phyloP scores from a whole-genome alignment of 768 basidiomycete genomes.

The Termitomyces sp. region DNA sequence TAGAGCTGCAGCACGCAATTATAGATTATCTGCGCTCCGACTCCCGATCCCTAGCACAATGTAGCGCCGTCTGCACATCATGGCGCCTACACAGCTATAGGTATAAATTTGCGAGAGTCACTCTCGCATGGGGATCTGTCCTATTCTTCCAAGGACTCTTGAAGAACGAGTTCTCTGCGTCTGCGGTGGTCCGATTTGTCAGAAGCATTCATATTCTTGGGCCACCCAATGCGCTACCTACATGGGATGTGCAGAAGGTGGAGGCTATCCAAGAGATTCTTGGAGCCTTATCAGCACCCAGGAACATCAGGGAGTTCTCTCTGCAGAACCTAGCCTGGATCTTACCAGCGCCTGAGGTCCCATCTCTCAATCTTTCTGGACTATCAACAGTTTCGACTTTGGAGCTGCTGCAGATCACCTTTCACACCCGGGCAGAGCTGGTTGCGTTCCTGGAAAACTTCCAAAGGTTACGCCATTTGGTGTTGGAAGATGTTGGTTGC shows the following conservation, averaged over 20 bases:
- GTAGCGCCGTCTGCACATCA: constrained; percentile 17
- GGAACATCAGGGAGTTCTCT: neutral
- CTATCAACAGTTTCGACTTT: neutral
- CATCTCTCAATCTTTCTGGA: neutral
- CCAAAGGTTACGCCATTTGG: constrained; percentile 6
- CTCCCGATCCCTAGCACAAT: constrained; percentile 7
- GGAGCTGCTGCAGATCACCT: constrained; percentile 4
- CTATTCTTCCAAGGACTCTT: constrained; percentile 13
- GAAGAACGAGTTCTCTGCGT: constrained; percentile 14
- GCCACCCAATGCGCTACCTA: neutral
- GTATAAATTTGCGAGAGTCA: constrained; percentile 16
- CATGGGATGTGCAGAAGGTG: constrained; percentile 6
- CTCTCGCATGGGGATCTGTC: constrained; percentile 14
- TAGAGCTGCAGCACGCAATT: constrained; percentile 21
- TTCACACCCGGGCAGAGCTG: constrained; percentile 3
- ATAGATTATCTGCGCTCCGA: constrained; percentile 18
- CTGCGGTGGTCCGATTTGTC: constrained; percentile 16
- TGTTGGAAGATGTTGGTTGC: constrained; percentile 4
- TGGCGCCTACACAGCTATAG: constrained; percentile 21
- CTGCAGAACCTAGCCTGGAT: constrained; percentile 2
- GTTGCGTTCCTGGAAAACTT: constrained; percentile 6
- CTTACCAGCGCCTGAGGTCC: neutral
- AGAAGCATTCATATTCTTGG: constrained; percentile 12
- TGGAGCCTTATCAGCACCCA: neutral
- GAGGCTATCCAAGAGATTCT: constrained; percentile 2